Percentiles rank a stretch among this genome's conserved stretches.
phyloP scores from a whole-genome alignment of 2,329 filamentous ascomycete genomes.

The Fusarium longipes region DNA sequence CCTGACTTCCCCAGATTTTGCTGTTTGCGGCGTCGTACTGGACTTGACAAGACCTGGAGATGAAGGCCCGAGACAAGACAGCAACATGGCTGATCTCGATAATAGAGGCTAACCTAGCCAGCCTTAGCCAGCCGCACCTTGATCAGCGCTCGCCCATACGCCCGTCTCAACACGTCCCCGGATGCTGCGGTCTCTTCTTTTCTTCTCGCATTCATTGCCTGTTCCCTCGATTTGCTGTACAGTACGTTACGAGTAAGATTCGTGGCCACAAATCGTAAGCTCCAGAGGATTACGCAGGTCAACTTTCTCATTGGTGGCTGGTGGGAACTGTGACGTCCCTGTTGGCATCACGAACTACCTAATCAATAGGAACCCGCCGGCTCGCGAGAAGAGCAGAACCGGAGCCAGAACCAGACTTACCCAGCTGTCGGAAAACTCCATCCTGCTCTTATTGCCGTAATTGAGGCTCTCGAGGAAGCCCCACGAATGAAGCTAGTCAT shows the following conservation, averaged over 20 bases:
- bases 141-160: constrained; percentile 24
- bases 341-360: constrained; percentile 37
- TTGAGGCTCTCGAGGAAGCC: constrained; percentile 31
- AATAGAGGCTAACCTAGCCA: constrained; percentile 14
- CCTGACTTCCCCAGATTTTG: constrained; percentile 52
- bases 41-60: constrained; percentile 30
- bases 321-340: constrained; percentile 26
- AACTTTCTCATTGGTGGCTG: constrained; percentile 30
- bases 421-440: constrained; percentile 27
- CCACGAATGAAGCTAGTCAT: constrained; percentile 22
- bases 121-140: not conserved
- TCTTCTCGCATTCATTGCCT: constrained; percentile 13
- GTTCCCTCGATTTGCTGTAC: constrained; percentile 26
- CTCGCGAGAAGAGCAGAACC: constrained; percentile 1
- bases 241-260: constrained; percentile 28
- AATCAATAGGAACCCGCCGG: constrained; percentile 17
- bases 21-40: constrained; percentile 28
- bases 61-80: constrained; percentile 24
- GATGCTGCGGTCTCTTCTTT: constrained; percentile 29
- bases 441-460: constrained; percentile 28
- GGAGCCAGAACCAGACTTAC: constrained; percentile 1
- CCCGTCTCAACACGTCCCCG: constrained; percentile 29
- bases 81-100: constrained; percentile 18
- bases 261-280: constrained; percentile 37
- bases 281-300: constrained; percentile 18